A percentile compares a stretch with the other conserved stretches of the same genome.
Conservation (phyloP, 2,329 filamentous ascomycete species). For the Botryotinia convoluta region DNA sequence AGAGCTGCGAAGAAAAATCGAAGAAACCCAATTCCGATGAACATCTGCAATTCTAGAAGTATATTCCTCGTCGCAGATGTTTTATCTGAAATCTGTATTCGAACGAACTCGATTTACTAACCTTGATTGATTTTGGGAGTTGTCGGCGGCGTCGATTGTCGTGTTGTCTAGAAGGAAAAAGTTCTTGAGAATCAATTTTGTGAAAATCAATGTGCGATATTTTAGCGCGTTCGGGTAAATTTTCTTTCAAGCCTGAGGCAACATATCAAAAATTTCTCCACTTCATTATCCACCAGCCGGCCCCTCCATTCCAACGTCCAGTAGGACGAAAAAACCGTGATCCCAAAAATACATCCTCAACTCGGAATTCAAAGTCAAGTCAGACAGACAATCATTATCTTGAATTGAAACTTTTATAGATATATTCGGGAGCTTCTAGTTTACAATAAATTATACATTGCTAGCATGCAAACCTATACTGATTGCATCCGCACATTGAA, state of each 20-base stretch:
- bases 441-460: neutral
- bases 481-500: neutral
- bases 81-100: neutral
- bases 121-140: constrained; percentile 17
- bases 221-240: constrained; percentile 16
- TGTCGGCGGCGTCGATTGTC: constrained; percentile 21
- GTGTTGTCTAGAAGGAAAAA: constrained; percentile 16
- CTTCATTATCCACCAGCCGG: neutral
- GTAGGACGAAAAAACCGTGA: neutral
- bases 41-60: constrained; percentile 3
- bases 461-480: neutral
- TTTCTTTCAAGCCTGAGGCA: neutral
- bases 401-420: neutral
- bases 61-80: neutral
- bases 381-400: neutral
- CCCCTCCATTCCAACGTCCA: neutral
- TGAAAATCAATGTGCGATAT: neutral
- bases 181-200: constrained; percentile 6
- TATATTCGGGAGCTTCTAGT: neutral
- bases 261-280: neutral
- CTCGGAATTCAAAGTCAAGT: neutral
- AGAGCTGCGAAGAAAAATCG: neutral
- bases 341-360: neutral
- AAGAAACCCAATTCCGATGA: neutral
- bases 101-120: constrained; percentile 1